A percentile compares a stretch with the other conserved stretches of the same genome.
These are phyloP conservation scores for Cerioporus squamosus DNA, from an alignment of 1,284 basidiomycete genomes.

Conservation along the genomic window DNA sequence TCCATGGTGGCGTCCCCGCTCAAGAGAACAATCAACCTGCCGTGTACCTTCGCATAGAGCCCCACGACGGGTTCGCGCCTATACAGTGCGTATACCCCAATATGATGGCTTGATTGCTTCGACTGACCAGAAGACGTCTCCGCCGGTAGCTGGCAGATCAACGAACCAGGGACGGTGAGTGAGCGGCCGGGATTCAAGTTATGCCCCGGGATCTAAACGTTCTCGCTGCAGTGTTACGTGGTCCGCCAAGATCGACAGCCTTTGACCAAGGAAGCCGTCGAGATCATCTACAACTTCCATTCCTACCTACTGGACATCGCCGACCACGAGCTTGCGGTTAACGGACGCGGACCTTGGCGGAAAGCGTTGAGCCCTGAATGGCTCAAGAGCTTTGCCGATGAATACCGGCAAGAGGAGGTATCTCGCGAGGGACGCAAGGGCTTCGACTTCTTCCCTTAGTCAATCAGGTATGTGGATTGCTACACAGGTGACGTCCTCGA, in stretches of 20 bases:
- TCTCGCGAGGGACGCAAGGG: slow-evolving; percentile 1
- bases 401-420: slow-evolving; percentile 9
- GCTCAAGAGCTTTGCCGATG: slow-evolving; percentile 9
- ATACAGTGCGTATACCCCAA: slow-evolving; percentile 9
- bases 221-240: slow-evolving; percentile 18
- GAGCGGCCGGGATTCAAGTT: too few relatives aligned
- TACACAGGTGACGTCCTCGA: neutral
- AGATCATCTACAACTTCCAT: slow-evolving; percentile 23
- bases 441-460: slow-evolving; percentile 13
- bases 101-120: neutral
- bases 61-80: slow-evolving; percentile 15
- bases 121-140: neutral
- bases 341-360: neutral
- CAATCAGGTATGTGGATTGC: neutral
- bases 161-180: slow-evolving; percentile 5
- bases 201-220: too few relatives aligned
- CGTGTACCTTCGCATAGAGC: slow-evolving; percentile 24
- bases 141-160: slow-evolving; percentile 9
- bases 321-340: neutral
- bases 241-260: slow-evolving; percentile 17
- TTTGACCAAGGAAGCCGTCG: slow-evolving; percentile 21
- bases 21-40: slow-evolving; percentile 20
- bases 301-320: slow-evolving; percentile 5
- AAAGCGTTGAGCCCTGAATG: slow-evolving; percentile 1
- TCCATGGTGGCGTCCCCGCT: neutral